A percentile compares a stretch with the other conserved stretches of the same genome.
These are phyloP conservation scores for Diaporthe sp. DNA, from an alignment of 2,329 filamentous ascomycete genomes.

Conservation along the genomic window DNA sequence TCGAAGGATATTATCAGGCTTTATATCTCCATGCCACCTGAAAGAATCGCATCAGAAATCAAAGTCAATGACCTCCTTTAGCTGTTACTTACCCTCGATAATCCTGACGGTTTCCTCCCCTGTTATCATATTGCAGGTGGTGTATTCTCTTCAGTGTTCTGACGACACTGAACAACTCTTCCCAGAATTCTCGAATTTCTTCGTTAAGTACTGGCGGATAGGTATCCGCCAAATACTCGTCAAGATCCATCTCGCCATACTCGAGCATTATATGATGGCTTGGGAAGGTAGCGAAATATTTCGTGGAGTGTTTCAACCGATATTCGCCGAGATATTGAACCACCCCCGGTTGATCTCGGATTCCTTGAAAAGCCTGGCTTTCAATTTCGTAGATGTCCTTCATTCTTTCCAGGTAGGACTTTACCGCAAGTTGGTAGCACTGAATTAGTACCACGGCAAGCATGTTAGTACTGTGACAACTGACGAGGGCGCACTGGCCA, in stretches of 20 bases:
- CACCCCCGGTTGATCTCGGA: not conserved
- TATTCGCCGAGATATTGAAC: not conserved
- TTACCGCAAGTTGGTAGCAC: not conserved
- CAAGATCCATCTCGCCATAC: not conserved
- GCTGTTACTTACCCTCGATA: too few species aligned
- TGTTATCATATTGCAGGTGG: not conserved
- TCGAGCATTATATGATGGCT: not conserved
- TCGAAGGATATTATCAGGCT: not conserved
- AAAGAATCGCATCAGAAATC: not conserved
- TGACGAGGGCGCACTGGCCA: too few species aligned
- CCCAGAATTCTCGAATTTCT: not conserved
- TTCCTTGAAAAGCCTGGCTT: not conserved
- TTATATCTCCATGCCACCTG: not conserved
- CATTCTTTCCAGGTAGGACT: not conserved
- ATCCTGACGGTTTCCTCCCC: too few species aligned
- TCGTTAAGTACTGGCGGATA: not conserved
- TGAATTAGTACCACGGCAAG: not conserved
- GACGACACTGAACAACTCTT: not conserved
- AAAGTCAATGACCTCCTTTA: too few species aligned
- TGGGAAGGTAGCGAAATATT: accelerated
- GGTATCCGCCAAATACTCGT: not conserved
- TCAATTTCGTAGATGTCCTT: not conserved
- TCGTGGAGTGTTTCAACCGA: not conserved
- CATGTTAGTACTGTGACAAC: too few species aligned
- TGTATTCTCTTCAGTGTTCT: not conserved